phyloP scores from a whole-genome alignment of 345 rosid genomes.

The Cardamine resedifolia region DNA sequence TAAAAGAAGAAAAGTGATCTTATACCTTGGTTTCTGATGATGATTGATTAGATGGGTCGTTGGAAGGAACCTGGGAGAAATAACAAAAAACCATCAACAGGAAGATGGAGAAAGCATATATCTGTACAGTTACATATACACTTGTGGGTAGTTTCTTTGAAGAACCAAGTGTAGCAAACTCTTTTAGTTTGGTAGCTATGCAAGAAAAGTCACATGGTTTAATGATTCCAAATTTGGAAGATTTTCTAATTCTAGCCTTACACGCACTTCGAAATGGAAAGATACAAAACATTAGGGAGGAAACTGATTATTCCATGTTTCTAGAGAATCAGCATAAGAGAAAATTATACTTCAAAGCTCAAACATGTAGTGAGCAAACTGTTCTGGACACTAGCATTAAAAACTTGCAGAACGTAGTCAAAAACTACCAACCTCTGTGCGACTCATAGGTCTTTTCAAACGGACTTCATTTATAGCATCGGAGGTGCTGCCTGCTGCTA shows the following conservation, averaged over 20 bases:
- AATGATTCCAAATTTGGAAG: background rate
- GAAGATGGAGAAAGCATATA: constrained; percentile 4
- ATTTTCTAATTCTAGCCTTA: background rate
- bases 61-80: constrained; percentile 69
- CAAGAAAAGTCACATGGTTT: constrained; percentile 2
- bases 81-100: background rate
- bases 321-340: background rate
- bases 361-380: background rate
- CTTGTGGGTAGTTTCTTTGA: background rate
- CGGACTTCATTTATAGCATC: constrained; percentile 68
- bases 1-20: background rate
- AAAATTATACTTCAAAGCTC: background rate
- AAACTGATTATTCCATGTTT: background rate
- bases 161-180: constrained; percentile 9
- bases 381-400: background rate
- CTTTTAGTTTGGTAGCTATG: background rate
- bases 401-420: background rate
- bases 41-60: constrained; percentile 45
- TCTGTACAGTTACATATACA: background rate
- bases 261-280: background rate
- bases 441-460: constrained; percentile 83
- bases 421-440: constrained; percentile 67
- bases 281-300: background rate
- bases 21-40: constrained; percentile 58
- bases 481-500: constrained; percentile 49